These are phyloP conservation scores for Marasmius tenuissimus DNA, from an alignment of 1,284 basidiomycete species.

Conservation along the genomic window DNA sequence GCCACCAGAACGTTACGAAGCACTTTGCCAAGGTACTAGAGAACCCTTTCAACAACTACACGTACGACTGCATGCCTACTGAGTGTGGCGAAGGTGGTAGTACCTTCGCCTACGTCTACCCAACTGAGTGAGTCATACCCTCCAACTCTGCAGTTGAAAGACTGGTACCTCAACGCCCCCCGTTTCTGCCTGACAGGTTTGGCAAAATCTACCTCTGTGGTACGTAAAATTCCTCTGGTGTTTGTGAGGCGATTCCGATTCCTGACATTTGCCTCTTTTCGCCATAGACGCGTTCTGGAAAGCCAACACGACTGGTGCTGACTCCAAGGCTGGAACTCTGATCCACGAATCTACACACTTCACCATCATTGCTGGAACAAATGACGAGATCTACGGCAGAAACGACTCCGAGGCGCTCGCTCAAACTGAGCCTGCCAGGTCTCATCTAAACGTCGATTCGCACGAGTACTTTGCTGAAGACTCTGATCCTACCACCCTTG, in stretches of 20 bases:
- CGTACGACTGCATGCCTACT: constrained; percentile 41
- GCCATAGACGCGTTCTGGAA: constrained; percentile 35
- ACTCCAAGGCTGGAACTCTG: constrained; percentile 44
- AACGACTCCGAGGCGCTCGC: constrained; percentile 36
- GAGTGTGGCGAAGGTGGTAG: constrained; percentile 18
- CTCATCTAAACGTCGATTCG: constrained; percentile 46
- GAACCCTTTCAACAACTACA: constrained; percentile 25
- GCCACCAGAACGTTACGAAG: constrained; percentile 33
- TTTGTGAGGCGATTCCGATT: no score
- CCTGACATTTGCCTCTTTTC: no score
- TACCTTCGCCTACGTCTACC: constrained; percentile 41
- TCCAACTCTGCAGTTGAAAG: neutral
- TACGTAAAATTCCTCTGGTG: constrained; percentile 15
- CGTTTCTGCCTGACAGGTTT: constrained; percentile 24
- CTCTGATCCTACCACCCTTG: neutral
- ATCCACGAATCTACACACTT: constrained; percentile 49
- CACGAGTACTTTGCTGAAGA: neutral
- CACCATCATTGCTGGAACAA: constrained; percentile 42
- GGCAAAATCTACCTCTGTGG: constrained; percentile 44
- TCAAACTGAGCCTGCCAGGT: constrained; percentile 33
- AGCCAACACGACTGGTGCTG: constrained; percentile 42
- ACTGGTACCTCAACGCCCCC: neutral
- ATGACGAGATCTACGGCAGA: constrained; percentile 49
- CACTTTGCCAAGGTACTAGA: constrained; percentile 33
- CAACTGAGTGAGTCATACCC: constrained; percentile 27